Evolutionary conservation across 192 early-diverging fungal genomes (phyloP).

Genomic region (Backusella circina): DNA sequence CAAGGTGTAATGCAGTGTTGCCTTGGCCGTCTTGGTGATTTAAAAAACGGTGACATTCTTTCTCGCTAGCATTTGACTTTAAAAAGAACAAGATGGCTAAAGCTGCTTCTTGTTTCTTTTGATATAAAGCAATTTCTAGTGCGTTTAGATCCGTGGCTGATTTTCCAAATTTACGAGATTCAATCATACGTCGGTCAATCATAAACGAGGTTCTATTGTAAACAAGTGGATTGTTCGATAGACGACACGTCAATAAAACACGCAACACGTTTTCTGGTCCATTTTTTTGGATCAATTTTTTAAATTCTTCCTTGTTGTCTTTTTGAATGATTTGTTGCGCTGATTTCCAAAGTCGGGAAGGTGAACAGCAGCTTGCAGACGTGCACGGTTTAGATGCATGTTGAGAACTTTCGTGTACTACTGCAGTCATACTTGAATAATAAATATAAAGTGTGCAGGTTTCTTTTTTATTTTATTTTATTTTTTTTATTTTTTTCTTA

Average conservation of each 20-base stretch:
- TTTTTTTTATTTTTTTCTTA: not conserved
- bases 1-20: slow-evolving; percentile 11
- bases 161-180: slow-evolving; percentile 8
- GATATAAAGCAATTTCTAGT: slow-evolving; percentile 14
- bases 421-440: slow-evolving; percentile 11
- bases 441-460: not conserved
- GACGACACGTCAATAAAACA: slow-evolving; percentile 16
- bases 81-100: not conserved
- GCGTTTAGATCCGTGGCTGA: slow-evolving; percentile 20
- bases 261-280: not conserved
- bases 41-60: not conserved
- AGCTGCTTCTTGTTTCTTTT: slow-evolving; percentile 7
- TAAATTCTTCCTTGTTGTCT: slow-evolving; percentile 2
- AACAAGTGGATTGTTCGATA: slow-evolving; percentile 15
- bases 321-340: slow-evolving; percentile 11
- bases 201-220: not conserved
- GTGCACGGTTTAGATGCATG: slow-evolving; percentile 18
- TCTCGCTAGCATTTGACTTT: not conserved
- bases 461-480: not conserved
- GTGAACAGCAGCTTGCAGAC: slow-evolving; percentile 25
- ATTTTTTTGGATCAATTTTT: slow-evolving; percentile 4
- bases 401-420: slow-evolving; percentile 8
- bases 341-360: slow-evolving; percentile 21
- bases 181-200: not conserved
- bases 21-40: slow-evolving; percentile 6